Percentiles rank a stretch among this genome's conserved stretches.
These are phyloP conservation scores for Beauveria sp. DNA, from an alignment of 2,329 filamentous ascomycete species.

Conservation along the genomic window DNA sequence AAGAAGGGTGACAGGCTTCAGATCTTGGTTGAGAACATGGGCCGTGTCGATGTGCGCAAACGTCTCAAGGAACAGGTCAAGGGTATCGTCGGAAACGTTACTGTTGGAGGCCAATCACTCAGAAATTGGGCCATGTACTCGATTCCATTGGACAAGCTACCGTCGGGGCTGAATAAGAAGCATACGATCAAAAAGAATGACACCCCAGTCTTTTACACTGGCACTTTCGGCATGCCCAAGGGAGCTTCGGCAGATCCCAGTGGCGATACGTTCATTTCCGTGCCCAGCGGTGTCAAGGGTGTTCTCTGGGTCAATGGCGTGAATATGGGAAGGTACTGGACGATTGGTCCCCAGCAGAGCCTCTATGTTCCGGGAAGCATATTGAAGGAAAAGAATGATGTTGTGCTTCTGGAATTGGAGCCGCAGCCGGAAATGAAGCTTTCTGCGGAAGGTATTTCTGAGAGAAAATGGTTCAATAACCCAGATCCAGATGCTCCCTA, in stretches of 20 bases:
- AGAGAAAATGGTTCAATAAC: constrained; percentile 13
- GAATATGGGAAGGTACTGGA: constrained; percentile 40
- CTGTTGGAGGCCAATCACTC: constrained; percentile 25
- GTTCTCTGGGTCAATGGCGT: constrained; percentile 38
- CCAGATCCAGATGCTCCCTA: constrained; percentile 10
- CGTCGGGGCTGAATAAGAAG: background rate
- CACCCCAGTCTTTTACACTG: constrained; percentile 15
- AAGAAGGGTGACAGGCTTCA: constrained; percentile 31
- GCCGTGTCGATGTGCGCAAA: constrained; percentile 38
- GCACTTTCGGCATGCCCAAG: constrained; percentile 20
- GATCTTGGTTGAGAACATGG: constrained; percentile 43
- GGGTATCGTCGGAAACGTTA: constrained; percentile 37
- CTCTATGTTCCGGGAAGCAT: constrained; percentile 36
- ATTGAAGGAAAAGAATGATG: constrained; percentile 30
- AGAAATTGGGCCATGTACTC: constrained; percentile 33
- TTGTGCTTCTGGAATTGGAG: constrained; percentile 37
- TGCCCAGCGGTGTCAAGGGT: constrained; percentile 36
- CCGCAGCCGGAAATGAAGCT: constrained; percentile 18
- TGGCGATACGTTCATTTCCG: constrained; percentile 30
- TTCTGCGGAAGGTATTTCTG: constrained; percentile 6
- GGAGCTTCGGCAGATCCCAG: constrained; percentile 13
- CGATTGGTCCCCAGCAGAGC: constrained; percentile 39
- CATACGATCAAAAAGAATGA: constrained; percentile 3
- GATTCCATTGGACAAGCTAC: constrained; percentile 16
- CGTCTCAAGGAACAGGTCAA: constrained; percentile 36